Evolutionary conservation across 371 early-diverging fungal genomes (phyloP).

Genomic region (Rhizopus delemar): DNA sequence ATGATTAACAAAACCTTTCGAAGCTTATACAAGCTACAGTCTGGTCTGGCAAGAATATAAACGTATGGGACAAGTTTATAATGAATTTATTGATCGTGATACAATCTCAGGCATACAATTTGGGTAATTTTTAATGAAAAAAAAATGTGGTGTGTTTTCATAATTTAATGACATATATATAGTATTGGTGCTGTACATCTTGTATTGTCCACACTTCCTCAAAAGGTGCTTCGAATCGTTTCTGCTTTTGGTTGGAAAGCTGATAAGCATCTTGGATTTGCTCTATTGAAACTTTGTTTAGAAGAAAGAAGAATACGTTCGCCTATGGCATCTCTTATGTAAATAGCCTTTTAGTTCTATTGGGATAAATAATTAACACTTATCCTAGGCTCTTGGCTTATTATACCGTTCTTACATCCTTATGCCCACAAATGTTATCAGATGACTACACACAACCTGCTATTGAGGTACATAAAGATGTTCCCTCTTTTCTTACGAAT

Average conservation of each 20-base stretch:
- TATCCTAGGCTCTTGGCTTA: constrained; percentile 45
- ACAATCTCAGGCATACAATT: constrained; percentile 57
- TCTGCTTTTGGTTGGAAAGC: constrained; percentile 68
- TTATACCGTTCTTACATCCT: constrained; percentile 45
- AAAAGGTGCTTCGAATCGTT: constrained; percentile 62
- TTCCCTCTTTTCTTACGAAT: neutral
- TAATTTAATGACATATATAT: constrained; percentile 11
- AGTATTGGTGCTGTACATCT: constrained; percentile 68
- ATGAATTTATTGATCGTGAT: constrained; percentile 52
- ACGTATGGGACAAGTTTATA: constrained; percentile 50
- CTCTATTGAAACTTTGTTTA: constrained; percentile 54
- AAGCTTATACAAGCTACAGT: constrained; percentile 54
- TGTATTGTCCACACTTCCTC: constrained; percentile 59
- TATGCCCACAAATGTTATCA: constrained; percentile 48
- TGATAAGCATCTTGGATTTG: constrained; percentile 65
- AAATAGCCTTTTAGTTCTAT: constrained; percentile 8
- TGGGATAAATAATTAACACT: neutral
- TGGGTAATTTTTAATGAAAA: constrained; percentile 33
- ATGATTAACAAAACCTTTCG: neutral
- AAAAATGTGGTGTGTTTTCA: neutral
- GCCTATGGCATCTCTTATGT: constrained; percentile 65
- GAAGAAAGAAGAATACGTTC: constrained; percentile 62
- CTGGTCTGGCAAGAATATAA: constrained; percentile 59
- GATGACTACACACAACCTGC: constrained; percentile 55
- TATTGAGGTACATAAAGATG: constrained; percentile 42